These are phyloP conservation scores for Zalaria sp. DNA, from an alignment of 2,329 filamentous ascomycete species.

Conservation along the genomic window DNA sequence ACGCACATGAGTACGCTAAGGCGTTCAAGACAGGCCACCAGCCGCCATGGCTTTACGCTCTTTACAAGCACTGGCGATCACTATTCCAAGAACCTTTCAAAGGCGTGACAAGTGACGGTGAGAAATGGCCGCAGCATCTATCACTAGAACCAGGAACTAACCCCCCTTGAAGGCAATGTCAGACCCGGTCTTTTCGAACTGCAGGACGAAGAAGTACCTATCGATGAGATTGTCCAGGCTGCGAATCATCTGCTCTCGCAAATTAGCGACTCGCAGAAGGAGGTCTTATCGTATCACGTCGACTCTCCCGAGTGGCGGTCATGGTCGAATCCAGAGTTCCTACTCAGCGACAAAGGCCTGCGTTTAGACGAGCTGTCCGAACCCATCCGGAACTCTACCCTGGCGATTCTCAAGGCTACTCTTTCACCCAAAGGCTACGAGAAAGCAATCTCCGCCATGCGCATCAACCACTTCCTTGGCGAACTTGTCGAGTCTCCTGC, in stretches of 20 bases:
- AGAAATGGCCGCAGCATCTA: conserved; percentile 2
- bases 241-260: conserved; percentile 31
- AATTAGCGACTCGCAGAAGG: conserved; percentile 35
- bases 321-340: conserved; percentile 60
- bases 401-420: conserved; percentile 42
- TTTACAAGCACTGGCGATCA: conserved; percentile 8
- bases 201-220: conserved; percentile 50
- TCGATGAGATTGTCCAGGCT: conserved; percentile 40
- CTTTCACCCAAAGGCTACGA: conserved; percentile 57
- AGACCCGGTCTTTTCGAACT: conserved; percentile 18
- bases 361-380: conserved; percentile 50
- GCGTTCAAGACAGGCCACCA: conserved; percentile 9
- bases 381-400: conserved; percentile 32
- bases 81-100: conserved; percentile 48
- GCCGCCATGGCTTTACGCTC: conserved; percentile 12
- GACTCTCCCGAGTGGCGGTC: conserved; percentile 60
- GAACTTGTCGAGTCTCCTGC: conserved; percentile 46
- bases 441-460: conserved; percentile 57
- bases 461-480: conserved; percentile 62
- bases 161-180: conserved; percentile 9
- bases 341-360: conserved; percentile 53
- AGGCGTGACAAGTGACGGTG: conserved; percentile 56
- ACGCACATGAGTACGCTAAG: conserved; percentile 45
- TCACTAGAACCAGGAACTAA: neutral
- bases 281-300: conserved; percentile 43